phyloP scores from a whole-genome alignment of 148 eudicot species.

The Vaccinium corymbosum region DNA sequence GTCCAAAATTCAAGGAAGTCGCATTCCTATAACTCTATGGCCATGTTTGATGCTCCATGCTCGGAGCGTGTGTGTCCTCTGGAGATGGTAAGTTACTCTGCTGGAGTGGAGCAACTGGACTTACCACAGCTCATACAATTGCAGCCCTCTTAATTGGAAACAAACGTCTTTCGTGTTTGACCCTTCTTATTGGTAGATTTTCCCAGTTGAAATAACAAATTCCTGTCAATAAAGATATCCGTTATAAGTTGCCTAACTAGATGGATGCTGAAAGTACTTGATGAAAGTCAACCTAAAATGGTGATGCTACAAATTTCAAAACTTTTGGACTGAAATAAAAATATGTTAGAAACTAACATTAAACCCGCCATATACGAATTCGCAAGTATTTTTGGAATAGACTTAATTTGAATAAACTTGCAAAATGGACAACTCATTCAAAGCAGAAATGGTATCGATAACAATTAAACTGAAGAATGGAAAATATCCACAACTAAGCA shows the following conservation, averaged over 20 bases:
- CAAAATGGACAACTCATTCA: not conserved
- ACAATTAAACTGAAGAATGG: not conserved
- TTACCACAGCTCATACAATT: conserved; percentile 52
- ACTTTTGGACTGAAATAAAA: not conserved
- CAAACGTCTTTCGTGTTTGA: conserved; percentile 25
- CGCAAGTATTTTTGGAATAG: no score
- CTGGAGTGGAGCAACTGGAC: conserved; percentile 51
- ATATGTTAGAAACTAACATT: not conserved
- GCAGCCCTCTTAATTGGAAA: conserved; percentile 24
- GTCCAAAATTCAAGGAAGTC: no score
- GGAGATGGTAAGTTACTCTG: conserved; percentile 43
- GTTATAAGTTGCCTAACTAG: not conserved
- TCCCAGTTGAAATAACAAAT: conserved; percentile 33
- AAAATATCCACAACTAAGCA: not conserved
- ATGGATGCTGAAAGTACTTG: not conserved
- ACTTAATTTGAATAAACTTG: not conserved
- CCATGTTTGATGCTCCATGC: no score
- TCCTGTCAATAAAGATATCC: conserved; percentile 26
- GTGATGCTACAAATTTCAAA: not conserved
- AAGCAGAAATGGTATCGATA: not conserved
- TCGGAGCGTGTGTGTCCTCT: conserved; percentile 12
- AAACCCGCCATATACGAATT: not conserved
- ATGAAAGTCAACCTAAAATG: not conserved
- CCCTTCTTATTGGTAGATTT: conserved; percentile 23
- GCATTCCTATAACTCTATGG: no score